Conservation (phyloP, 352 stramenopile genomes). For the Lagenidium sp. region DNA sequence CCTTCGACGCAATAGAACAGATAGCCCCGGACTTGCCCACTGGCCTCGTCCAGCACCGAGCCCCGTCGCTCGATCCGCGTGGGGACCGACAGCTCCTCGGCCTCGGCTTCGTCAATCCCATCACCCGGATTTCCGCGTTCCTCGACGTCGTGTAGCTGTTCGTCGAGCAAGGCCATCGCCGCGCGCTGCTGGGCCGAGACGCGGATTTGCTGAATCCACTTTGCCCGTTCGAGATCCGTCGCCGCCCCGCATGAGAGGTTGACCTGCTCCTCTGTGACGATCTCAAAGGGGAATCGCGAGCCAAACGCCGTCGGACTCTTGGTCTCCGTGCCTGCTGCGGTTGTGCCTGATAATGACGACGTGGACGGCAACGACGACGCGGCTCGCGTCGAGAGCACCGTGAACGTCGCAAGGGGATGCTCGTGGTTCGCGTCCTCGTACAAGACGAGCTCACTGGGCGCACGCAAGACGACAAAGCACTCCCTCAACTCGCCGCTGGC, state of each 20-base stretch:
- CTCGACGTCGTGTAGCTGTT: slow-evolving; percentile 30
- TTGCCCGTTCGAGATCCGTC: slow-evolving; percentile 42
- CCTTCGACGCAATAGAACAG: slow-evolving; percentile 5
- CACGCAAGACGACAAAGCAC: slow-evolving; percentile 31
- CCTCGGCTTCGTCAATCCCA: neutral
- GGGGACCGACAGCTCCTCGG: neutral
- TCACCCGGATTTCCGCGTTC: neutral
- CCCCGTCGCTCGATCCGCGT: neutral
- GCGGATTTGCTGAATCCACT: slow-evolving; percentile 61
- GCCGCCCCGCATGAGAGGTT: slow-evolving; percentile 50
- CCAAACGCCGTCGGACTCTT: neutral
- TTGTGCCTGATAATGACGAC: too few relatives aligned
- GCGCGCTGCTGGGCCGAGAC: slow-evolving; percentile 32
- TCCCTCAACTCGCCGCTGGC: slow-evolving; percentile 27
- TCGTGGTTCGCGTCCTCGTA: slow-evolving; percentile 20
- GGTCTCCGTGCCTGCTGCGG: neutral
- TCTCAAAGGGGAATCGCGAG: slow-evolving; percentile 46
- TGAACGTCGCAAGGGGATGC: slow-evolving; percentile 20
- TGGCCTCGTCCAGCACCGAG: slow-evolving; percentile 9
- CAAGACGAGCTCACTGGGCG: slow-evolving; percentile 39
- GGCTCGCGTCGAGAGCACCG: slow-evolving; percentile 28
- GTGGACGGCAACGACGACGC: slow-evolving; percentile 10
- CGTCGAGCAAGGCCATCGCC: slow-evolving; percentile 44
- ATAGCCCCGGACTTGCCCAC: slow-evolving; percentile 9
- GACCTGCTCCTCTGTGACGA: slow-evolving; percentile 58